Evolutionary conservation across 2,329 filamentous ascomycete genomes (phyloP), one percentile per base, ranked within the genome.

Genomic region (Cordyceps javanica): DNA sequence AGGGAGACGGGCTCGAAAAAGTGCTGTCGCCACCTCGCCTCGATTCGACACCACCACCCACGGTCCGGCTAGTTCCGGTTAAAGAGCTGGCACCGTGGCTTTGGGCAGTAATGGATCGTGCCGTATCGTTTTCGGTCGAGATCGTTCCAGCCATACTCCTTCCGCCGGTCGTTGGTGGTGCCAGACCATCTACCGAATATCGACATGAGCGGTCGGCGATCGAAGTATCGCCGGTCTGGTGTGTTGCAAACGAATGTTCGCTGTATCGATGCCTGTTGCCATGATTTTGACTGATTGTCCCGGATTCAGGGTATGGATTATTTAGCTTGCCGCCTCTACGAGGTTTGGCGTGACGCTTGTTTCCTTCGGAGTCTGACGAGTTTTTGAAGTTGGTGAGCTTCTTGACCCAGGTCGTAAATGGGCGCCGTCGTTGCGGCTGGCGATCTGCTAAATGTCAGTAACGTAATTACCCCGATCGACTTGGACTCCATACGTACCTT

Each of bases 351-450:
- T 77, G 60, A 66, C 72, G 62, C 69, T 72, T 66, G 68, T 72
- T 59, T 66, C 72, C 64, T 42, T 78, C 78, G 60, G 84, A 80
- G 62, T 82, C 83, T 32, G 86, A 88, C 5, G 86, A 86, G 57
- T 77, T 80, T 72, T 96, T 97, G 74, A 96, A 87, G 70, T 88
- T 93, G 61, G 91, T 87, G 58, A 97, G 83, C 68, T 92, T 92
- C 79, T 92, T 96, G 78, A 99, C 91, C 89, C 93, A 95, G 64
- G 87, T 90, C 48, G 92, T 84, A 70, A 97, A 97, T 25, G 92
- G 93, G 62, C 90, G 86, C 65, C 91, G 87, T 63, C 91, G 88
- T 65, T 82, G 82, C 68, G 74, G 64, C 63, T 81, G 79, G 64
- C 85, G 83, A 71, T 91, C 88, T 91, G 73, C 65, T 61, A 73